Evolutionary conservation across 495 filamentous ascomycete genomes (phyloP), one percentile per base, ranked within the genome.

Genomic region (Clavariopsis aquatica): DNA sequence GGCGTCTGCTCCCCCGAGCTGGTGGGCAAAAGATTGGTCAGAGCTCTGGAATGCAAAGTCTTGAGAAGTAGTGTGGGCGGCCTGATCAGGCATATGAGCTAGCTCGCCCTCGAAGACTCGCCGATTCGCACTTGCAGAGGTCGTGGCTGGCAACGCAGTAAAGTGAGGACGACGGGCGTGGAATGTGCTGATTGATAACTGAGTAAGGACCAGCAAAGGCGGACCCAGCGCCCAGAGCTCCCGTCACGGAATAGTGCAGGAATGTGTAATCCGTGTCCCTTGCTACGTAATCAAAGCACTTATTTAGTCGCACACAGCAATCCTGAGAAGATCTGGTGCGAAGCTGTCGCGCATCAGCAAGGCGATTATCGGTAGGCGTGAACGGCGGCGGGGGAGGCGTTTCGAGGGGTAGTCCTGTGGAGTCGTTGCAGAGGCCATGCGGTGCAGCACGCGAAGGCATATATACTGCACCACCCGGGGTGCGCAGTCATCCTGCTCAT

Each of bases 1-100:
- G 47, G 41, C 49, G 19, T 19, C 38, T 38, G 49, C 52, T 57
- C 53, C 53, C 28, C 60, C 34, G 43, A 51, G 24, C 45, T 56
- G 28, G 47, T 59, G 53, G 46, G 41, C 46, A 38, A 58, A 64
- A 29, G 64, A 20, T 65, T 71, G 68, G 64, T 71, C 68, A 71
- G 64, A 45, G 68, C 55, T 68, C 53, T 64, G 68, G 51, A 71
- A 71, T 56, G 64, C 66, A 60, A 71, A 69, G 66, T 71, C 69
- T 60, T 66, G 46, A 23, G 69, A 65, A 26, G 64, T 53, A 49
- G 63, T 64, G 49, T 31, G 63, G 63, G 53, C 58, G 47, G 65
- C 15, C 47, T 58, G 54, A 45, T 69, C 57, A 49, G 70, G 66
- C 70, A 72, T 72, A 62, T 58, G 60, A 53, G 36, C 57, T 36